phyloP scores from a whole-genome alignment of 352 stramenopile genomes.

The Phytophthora quininea region DNA sequence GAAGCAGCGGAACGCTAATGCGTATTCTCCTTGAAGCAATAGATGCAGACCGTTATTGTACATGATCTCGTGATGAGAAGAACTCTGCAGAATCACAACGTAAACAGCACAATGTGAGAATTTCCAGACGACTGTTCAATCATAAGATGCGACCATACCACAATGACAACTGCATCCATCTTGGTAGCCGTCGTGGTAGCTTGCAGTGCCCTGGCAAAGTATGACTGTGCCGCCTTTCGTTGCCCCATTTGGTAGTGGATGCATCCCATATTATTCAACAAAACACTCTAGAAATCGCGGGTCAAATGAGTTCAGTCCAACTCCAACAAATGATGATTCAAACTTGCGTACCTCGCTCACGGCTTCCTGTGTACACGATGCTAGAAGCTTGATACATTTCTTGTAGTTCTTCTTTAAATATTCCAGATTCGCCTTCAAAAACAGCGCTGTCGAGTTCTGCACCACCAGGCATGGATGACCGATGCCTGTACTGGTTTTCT shows the following conservation, averaged over 20 bases:
- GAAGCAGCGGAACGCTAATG: constrained; percentile 90
- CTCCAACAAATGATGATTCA: neutral
- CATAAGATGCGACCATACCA: constrained; percentile 21
- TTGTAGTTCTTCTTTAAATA: constrained; percentile 95
- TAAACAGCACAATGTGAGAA: neutral
- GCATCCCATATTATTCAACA: constrained; percentile 93
- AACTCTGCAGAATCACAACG: constrained; percentile 41
- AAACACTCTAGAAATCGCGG: constrained; percentile 56
- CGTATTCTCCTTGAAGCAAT: constrained; percentile 82
- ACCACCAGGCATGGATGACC: constrained; percentile 79
- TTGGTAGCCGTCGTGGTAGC: constrained; percentile 67
- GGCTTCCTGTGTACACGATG: constrained; percentile 85
- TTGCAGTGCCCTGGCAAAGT: constrained; percentile 88
- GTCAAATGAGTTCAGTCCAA: neutral
- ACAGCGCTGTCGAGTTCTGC: constrained; percentile 90
- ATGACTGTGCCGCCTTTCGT: constrained; percentile 90
- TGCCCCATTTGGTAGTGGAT: constrained; percentile 93
- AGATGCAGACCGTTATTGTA: constrained; percentile 94
- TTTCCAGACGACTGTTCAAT: neutral
- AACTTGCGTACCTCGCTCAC: constrained; percentile 68
- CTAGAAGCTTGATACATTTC: constrained; percentile 94
- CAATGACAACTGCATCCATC: constrained; percentile 56
- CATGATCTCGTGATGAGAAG: constrained; percentile 87
- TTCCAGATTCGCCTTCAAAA: constrained; percentile 94
- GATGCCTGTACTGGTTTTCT: constrained; percentile 79